Conservation (phyloP, 2,329 filamentous ascomycete species). For the Nigrospora osmanthi region DNA sequence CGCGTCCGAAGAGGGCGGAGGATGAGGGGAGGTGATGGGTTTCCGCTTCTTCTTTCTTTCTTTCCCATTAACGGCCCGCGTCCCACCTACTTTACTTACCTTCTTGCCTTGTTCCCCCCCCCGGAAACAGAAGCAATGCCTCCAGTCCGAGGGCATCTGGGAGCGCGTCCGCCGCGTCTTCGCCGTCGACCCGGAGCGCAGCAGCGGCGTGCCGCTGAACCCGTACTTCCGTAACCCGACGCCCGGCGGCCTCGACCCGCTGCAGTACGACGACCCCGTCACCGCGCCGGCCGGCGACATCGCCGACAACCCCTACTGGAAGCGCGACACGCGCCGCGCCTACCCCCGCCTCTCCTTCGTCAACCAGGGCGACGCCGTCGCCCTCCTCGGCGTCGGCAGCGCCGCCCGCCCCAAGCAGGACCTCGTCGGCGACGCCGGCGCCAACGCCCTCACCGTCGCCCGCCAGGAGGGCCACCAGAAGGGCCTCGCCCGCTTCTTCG, state of each 20-base stretch:
- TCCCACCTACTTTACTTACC: no score
- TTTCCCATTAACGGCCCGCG: no score
- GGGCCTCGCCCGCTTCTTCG: conserved; percentile 66
- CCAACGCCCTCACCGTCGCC: conserved; percentile 63
- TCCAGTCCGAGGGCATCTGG: conserved; percentile 86
- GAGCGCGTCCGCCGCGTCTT: conserved; percentile 71
- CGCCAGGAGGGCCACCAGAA: conserved; percentile 66
- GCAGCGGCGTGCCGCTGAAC: conserved; percentile 87
- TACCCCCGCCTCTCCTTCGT: conserved; percentile 79
- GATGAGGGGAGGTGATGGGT: no score
- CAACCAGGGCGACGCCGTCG: conserved; percentile 76
- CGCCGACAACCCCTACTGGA: conserved; percentile 93
- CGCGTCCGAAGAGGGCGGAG: no score
- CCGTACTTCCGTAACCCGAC: conserved; percentile 84
- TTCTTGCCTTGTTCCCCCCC: not conserved
- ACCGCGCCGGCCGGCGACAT: conserved; percentile 80
- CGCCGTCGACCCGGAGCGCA: conserved; percentile 79
- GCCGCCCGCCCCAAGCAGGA: conserved; percentile 75
- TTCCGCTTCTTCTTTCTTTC: not conserved
- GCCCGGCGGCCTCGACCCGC: conserved; percentile 64
- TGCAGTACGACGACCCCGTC: conserved; percentile 71
- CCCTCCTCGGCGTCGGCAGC: conserved; percentile 78
- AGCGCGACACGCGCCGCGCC: conserved; percentile 76
- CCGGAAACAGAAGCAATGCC: conserved; percentile 76
- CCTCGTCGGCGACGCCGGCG: conserved; percentile 65